phyloP scores from a whole-genome alignment of 306 rosid species.

The Alnus rubra region DNA sequence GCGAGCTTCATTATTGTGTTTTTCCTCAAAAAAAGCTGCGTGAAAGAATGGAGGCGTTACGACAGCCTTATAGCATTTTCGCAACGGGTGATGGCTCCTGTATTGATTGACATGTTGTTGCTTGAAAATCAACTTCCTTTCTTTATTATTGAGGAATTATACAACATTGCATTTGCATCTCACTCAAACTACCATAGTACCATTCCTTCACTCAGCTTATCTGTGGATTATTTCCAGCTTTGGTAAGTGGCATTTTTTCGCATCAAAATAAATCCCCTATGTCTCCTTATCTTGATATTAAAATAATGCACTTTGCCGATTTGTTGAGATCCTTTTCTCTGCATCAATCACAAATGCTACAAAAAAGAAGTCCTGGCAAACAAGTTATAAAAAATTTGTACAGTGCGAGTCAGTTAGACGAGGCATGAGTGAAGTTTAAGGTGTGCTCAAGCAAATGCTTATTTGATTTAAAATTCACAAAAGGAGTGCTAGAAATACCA shows the following conservation, averaged over 20 bases:
- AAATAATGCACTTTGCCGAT: neutral
- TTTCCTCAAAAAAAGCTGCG: no score
- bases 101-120: no score
- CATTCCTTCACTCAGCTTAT: neutral
- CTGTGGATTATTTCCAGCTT: rapidly evolving
- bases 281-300: neutral
- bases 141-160: conserved; percentile 5
- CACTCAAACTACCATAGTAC: neutral
- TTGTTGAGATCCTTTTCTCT: neutral
- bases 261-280: rapidly evolving
- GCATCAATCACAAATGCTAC: neutral
- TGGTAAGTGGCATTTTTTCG: rapidly evolving
- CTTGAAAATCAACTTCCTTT: conserved; percentile 30
- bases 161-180: neutral
- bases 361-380: rapidly evolving
- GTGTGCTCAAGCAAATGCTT: neutral
- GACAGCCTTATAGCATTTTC: no score
- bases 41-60: no score
- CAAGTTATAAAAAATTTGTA: rapidly evolving
- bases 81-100: no score
- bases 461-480: neutral
- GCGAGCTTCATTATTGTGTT: conserved; percentile 5
- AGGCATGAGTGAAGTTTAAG: conserved; percentile 6
- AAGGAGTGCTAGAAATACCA: neutral
- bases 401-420: neutral